phyloP scores from a whole-genome alignment of 1,284 basidiomycete species.

The Agaricales sp. region DNA sequence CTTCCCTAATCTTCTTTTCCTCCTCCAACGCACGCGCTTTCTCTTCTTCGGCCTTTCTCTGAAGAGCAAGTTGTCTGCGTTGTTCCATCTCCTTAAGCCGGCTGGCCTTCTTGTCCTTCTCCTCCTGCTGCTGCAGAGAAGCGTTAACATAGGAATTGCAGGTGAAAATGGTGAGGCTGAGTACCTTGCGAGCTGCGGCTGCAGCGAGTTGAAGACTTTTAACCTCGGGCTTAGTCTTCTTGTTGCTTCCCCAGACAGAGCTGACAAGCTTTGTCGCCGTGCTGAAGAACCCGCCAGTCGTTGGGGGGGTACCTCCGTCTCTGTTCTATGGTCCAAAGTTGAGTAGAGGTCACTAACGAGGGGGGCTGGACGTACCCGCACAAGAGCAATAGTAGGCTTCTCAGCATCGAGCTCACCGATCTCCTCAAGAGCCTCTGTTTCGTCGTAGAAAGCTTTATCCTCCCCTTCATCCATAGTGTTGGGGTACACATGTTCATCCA shows the following conservation, averaged over 20 bases:
- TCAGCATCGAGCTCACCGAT: conserved; percentile 20
- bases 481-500: conserved; percentile 9
- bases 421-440: conserved; percentile 31
- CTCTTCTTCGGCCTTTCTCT: conserved; percentile 75
- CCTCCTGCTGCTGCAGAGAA: conserved; percentile 68
- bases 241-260: conserved; percentile 52
- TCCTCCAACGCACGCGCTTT: conserved; percentile 50
- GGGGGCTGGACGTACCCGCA: conserved; percentile 28
- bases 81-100: conserved; percentile 73
- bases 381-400: conserved; percentile 27
- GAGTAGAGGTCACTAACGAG: conserved; percentile 5
- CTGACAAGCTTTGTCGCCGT: conserved; percentile 58
- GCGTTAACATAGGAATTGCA: conserved; percentile 6
- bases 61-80: conserved; percentile 56
- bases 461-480: conserved; percentile 14
- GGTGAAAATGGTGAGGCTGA: conserved; percentile 10
- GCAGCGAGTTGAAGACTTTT: conserved; percentile 81
- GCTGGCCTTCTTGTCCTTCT: conserved; percentile 67
- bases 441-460: conserved; percentile 18
- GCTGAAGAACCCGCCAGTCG: conserved; percentile 50
- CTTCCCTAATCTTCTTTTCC: conserved; percentile 62
- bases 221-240: conserved; percentile 63
- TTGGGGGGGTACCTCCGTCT: conserved; percentile 42
- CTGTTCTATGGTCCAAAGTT: conserved; percentile 35
- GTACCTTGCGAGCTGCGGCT: conserved; percentile 76